Evolutionary conservation across 148 eudicot species (phyloP).

Genomic region (Rhododendron williamsianum): DNA sequence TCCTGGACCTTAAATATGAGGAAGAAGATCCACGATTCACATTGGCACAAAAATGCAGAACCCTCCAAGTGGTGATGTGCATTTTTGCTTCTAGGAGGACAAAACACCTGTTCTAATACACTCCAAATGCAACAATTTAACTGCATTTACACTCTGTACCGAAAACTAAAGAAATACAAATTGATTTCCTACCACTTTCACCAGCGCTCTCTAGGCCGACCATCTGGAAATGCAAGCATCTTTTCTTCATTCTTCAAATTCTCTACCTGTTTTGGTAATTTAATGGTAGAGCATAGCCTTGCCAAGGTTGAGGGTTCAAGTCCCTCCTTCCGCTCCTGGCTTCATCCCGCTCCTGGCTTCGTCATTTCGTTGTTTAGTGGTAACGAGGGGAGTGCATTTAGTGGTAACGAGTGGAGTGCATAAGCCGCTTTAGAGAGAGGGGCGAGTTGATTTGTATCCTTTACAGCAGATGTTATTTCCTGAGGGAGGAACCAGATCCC

Average conservation of each 20-base stretch:
- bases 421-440: background rate
- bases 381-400: background rate
- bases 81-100: background rate
- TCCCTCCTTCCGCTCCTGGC: background rate
- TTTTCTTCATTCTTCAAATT: conserved; percentile 38
- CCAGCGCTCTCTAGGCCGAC: conserved; percentile 92
- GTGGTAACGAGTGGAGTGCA: background rate
- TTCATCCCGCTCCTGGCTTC: background rate
- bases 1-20: background rate
- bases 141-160: background rate
- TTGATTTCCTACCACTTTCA: conserved; percentile 22
- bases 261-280: conserved; percentile 30
- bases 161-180: background rate
- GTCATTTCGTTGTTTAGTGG: background rate
- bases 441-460: background rate
- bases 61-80: background rate
- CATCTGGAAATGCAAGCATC: conserved; percentile 70
- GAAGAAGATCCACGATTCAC: background rate
- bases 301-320: background rate
- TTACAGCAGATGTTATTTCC: background rate
- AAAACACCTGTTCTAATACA: background rate
- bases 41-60: background rate
- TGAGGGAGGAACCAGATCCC: background rate
- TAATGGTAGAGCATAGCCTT: background rate
- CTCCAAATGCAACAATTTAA: background rate